Evolutionary conservation across 2,329 filamentous ascomycete species (phyloP).

Genomic region (Tolypocladium capitatum): DNA sequence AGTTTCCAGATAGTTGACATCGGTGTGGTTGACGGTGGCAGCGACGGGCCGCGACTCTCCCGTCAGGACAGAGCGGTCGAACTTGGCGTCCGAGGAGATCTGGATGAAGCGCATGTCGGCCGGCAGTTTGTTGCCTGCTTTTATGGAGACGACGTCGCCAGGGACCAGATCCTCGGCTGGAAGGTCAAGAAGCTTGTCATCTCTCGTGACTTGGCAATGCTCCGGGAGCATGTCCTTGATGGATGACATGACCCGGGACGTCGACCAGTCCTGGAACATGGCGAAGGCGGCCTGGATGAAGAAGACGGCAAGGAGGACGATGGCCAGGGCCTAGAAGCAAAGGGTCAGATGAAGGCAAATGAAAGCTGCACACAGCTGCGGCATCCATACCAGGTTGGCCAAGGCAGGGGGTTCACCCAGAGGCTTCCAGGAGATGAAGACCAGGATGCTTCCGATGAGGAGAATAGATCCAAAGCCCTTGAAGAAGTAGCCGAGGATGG

Average conservation of each 20-base stretch:
- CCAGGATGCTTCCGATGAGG: slow-evolving; percentile 53
- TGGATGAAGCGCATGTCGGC: slow-evolving; percentile 61
- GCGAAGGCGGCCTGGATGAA: slow-evolving; percentile 57
- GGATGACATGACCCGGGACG: slow-evolving; percentile 62
- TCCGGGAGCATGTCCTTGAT: slow-evolving; percentile 74
- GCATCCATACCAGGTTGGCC: slow-evolving; percentile 41
- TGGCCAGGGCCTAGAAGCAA: slow-evolving; percentile 44
- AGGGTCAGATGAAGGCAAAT: neutral
- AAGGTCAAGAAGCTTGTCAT: slow-evolving; percentile 36
- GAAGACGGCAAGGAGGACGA: slow-evolving; percentile 59
- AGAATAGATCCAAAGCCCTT: slow-evolving; percentile 64
- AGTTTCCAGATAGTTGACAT: slow-evolving; percentile 65
- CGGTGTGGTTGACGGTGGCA: slow-evolving; percentile 51
- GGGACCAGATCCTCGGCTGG: slow-evolving; percentile 52
- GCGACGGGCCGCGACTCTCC: slow-evolving; percentile 54
- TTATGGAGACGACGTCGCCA: slow-evolving; percentile 55
- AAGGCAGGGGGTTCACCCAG: slow-evolving; percentile 55
- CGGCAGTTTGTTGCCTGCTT: slow-evolving; percentile 59
- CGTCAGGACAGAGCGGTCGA: slow-evolving; percentile 60
- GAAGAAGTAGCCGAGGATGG: slow-evolving; percentile 58
- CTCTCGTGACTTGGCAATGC: slow-evolving; percentile 50
- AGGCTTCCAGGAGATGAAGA: slow-evolving; percentile 66
- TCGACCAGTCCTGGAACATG: slow-evolving; percentile 63
- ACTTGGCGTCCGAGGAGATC: slow-evolving; percentile 54
- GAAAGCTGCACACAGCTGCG: neutral